Evolutionary conservation across 202 grass and related monocot genomes (phyloP).

Genomic region (Schoenoplectus tabernaemontani): DNA sequence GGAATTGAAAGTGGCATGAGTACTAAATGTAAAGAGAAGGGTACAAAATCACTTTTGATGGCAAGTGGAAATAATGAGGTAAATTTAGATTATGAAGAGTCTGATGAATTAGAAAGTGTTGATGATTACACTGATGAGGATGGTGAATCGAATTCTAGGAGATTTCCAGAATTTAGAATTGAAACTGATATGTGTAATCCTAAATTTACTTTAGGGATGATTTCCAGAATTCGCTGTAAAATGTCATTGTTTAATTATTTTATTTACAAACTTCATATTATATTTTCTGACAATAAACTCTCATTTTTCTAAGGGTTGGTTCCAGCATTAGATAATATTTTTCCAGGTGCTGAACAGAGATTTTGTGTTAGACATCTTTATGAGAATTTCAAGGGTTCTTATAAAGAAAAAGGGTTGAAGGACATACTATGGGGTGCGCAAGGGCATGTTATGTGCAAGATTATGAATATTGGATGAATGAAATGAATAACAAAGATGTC

Average conservation of each 20-base stretch:
- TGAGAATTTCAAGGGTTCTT: background rate
- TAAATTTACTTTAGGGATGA: background rate
- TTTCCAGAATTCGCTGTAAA: background rate
- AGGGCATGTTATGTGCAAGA: background rate
- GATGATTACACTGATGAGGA: background rate
- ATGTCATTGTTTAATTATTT: background rate
- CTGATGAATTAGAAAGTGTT: background rate
- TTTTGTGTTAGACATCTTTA: background rate
- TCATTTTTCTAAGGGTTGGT: background rate
- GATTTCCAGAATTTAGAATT: background rate
- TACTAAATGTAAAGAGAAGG: background rate
- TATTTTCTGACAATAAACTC: background rate
- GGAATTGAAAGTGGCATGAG: background rate
- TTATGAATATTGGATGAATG: background rate
- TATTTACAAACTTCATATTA: background rate
- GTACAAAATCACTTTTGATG: background rate
- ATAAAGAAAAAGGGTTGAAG: background rate
- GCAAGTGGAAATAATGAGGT: background rate
- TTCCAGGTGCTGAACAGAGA: background rate
- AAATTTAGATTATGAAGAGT: background rate
- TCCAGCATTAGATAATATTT: background rate
- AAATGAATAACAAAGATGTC: background rate
- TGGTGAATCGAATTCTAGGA: background rate
- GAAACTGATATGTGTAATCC: background rate
- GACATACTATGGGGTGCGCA: background rate